Percentiles rank a stretch among this genome's conserved stretches.
Evolutionary conservation across 2,329 filamentous ascomycete genomes (phyloP).

Genomic region (Aspergillus sclerotialis): DNA sequence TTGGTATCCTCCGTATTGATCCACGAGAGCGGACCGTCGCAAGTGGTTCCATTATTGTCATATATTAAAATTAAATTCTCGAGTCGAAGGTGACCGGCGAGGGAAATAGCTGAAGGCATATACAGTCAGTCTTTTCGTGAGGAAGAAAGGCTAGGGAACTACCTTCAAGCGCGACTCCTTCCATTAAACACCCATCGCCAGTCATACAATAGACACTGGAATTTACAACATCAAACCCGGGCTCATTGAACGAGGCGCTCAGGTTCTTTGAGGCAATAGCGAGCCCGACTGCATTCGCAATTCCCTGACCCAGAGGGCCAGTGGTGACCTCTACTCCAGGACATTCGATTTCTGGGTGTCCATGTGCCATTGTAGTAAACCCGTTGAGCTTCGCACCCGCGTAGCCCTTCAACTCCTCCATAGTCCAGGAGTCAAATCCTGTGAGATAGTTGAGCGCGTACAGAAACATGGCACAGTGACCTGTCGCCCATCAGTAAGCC

Average conservation of each 20-base stretch:
- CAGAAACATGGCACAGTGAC: slow-evolving; percentile 9
- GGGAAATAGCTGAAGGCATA: slow-evolving; percentile 45
- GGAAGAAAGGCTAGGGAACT: slow-evolving; percentile 48
- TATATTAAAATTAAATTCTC: slow-evolving; percentile 50
- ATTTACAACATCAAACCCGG: slow-evolving; percentile 38
- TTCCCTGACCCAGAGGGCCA: slow-evolving; percentile 50
- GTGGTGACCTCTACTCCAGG: slow-evolving; percentile 52
- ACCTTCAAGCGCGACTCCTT: slow-evolving; percentile 49
- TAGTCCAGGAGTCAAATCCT: slow-evolving; percentile 10
- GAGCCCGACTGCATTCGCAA: slow-evolving; percentile 52
- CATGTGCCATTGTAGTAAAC: slow-evolving; percentile 6
- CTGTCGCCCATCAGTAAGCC: too few relatives aligned
- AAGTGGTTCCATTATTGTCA: slow-evolving; percentile 52
- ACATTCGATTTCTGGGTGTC: slow-evolving; percentile 47
- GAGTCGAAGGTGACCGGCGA: slow-evolving; percentile 47
- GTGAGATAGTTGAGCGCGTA: slow-evolving; percentile 12
- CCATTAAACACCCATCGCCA: slow-evolving; percentile 50
- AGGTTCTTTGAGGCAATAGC: slow-evolving; percentile 51
- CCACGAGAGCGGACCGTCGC: slow-evolving; percentile 47
- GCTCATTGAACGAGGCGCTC: slow-evolving; percentile 45
- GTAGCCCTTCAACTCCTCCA: slow-evolving; percentile 13
- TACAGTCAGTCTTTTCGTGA: too few relatives aligned
- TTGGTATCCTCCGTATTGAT: slow-evolving; percentile 49
- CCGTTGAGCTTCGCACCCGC: slow-evolving; percentile 8
- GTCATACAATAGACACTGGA: slow-evolving; percentile 48